These are phyloP conservation scores for Coleophoma cylindrospora DNA, from an alignment of 2,329 filamentous ascomycete genomes.

Conservation along the genomic window DNA sequence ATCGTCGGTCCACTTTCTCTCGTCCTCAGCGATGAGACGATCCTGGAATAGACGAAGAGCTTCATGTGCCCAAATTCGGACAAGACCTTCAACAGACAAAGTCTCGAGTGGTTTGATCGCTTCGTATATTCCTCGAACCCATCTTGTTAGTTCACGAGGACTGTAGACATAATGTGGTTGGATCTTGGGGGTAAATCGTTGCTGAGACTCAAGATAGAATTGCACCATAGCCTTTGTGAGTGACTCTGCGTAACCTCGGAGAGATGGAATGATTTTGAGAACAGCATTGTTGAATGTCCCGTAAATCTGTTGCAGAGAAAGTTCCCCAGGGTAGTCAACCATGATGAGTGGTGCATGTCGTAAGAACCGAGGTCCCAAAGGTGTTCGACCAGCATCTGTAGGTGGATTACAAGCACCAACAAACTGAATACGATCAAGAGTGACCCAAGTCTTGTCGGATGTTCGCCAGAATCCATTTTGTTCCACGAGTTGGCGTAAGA, in stretches of 20 bases:
- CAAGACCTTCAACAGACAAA: slow-evolving; percentile 81
- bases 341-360: slow-evolving; percentile 97
- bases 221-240: slow-evolving; percentile 97
- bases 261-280: slow-evolving; percentile 89
- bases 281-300: slow-evolving; percentile 96
- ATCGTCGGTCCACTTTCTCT: slow-evolving; percentile 92
- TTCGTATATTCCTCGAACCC: slow-evolving; percentile 97
- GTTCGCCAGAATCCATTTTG: slow-evolving; percentile 99
- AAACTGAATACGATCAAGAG: slow-evolving; percentile 95
- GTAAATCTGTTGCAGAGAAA: slow-evolving; percentile 94
- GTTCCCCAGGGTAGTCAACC: slow-evolving; percentile 97
- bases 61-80: slow-evolving; percentile 98
- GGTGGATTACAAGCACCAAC: slow-evolving; percentile 98
- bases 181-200: slow-evolving; percentile 90
- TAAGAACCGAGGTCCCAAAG: slow-evolving; percentile 88
- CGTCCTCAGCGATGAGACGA: slow-evolving; percentile 88
- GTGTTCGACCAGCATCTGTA: slow-evolving; percentile 92
- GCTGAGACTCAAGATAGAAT: slow-evolving; percentile 91
- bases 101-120: slow-evolving; percentile 89
- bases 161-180: slow-evolving; percentile 99
- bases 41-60: slow-evolving; percentile 95
- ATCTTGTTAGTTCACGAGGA: slow-evolving; percentile 94
- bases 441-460: slow-evolving; percentile 96
- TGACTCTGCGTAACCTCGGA: slow-evolving; percentile 92
- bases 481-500: slow-evolving; percentile 94